Conservation (phyloP, 2,329 filamentous ascomycete genomes). For the Trichoderma atroviride region DNA sequence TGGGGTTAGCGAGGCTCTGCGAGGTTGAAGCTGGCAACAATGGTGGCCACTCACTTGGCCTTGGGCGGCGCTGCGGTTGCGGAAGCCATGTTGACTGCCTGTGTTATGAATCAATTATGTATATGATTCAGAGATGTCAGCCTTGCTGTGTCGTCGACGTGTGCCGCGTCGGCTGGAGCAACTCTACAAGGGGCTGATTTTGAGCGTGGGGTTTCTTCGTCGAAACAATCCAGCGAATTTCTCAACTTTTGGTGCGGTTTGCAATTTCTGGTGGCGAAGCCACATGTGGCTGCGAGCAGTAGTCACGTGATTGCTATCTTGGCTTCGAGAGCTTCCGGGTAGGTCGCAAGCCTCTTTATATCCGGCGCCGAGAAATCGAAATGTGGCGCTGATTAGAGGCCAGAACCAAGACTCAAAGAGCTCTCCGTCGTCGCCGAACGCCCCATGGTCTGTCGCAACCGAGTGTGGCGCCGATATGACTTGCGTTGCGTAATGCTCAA, state of each 20-base stretch:
- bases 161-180: constrained; percentile 8
- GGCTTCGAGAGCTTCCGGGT: neutral
- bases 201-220: constrained; percentile 45
- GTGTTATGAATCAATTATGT: neutral
- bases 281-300: constrained; percentile 32
- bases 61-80: constrained; percentile 44
- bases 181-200: constrained; percentile 28
- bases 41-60: constrained; percentile 42
- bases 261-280: constrained; percentile 41
- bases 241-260: constrained; percentile 47
- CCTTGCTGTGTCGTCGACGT: constrained; percentile 7
- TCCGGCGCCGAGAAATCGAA: neutral
- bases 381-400: neutral
- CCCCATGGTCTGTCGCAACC: constrained; percentile 17
- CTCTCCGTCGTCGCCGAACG: constrained; percentile 9
- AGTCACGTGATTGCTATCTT: constrained; percentile 34
- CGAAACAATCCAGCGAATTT: constrained; percentile 41
- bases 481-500: constrained; percentile 19
- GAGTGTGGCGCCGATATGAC: constrained; percentile 8
- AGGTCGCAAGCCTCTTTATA: neutral
- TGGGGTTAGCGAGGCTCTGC: constrained; percentile 41
- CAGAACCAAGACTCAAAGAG: neutral
- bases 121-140: neutral
- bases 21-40: constrained; percentile 21
- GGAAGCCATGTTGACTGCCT: constrained; percentile 43